phyloP scores from a whole-genome alignment of 140 eudicot genomes.

The Oenanthe javanica region DNA sequence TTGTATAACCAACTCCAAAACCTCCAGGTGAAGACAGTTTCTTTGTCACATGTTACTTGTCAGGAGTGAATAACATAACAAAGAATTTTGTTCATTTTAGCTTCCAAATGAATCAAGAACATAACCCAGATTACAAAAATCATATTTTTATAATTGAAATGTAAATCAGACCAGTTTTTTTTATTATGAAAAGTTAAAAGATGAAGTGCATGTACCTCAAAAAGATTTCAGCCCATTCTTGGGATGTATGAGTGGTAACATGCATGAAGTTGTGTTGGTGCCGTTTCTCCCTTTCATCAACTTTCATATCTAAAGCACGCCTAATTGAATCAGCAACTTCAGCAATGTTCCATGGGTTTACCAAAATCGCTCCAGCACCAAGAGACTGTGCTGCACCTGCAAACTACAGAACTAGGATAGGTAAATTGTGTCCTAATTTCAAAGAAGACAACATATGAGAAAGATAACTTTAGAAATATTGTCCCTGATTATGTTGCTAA shows the following conservation, averaged over 20 bases:
- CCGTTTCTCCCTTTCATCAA: constrained; percentile 74
- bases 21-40: not conserved
- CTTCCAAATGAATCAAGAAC: not conserved
- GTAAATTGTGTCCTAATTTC: not conserved
- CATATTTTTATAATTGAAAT: not conserved
- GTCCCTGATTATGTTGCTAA: not conserved
- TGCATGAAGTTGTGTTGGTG: constrained; percentile 68
- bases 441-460: not conserved
- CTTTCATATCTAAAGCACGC: constrained; percentile 68
- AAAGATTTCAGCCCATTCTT: constrained; percentile 92
- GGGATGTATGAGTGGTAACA: constrained; percentile 78
- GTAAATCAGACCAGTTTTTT: not conserved
- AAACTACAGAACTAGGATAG: constrained; percentile 37
- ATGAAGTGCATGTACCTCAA: constrained; percentile 39
- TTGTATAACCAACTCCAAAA: not conserved
- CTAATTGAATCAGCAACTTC: constrained; percentile 76
- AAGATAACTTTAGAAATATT: not conserved
- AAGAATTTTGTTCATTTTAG: not conserved
- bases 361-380: constrained; percentile 84
- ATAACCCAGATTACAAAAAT: not conserved
- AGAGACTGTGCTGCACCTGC: constrained; percentile 95
- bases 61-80: not conserved
- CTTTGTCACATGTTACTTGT: not conserved
- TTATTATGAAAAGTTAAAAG: not conserved
- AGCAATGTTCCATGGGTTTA: constrained; percentile 76